phyloP scores from a whole-genome alignment of 345 rosid species.

The Sisymbrium irio region DNA sequence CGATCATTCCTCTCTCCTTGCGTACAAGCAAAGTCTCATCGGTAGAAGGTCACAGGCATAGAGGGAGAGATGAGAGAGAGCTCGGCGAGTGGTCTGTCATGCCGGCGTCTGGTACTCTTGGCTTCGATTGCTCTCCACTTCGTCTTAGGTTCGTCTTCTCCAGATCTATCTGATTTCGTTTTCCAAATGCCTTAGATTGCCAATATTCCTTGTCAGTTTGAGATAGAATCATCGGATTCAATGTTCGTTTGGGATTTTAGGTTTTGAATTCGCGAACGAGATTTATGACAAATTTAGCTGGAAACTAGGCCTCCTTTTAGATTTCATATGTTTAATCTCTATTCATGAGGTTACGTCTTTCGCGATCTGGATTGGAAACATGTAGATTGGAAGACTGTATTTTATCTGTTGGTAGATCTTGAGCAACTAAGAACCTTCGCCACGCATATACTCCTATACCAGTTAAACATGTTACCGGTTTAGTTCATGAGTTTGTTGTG shows the following conservation, averaged over 20 bases:
- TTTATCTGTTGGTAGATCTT: conserved; percentile 1
- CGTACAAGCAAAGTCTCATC: not conserved
- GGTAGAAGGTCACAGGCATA: not conserved
- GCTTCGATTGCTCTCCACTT: conserved; percentile 47
- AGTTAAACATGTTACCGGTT: not conserved
- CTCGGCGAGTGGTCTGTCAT: conserved; percentile 35
- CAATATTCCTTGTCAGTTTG: not conserved
- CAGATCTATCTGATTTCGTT: conserved; percentile 33
- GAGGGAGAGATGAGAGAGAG: conserved; percentile 40
- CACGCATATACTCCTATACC: not conserved
- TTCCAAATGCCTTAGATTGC: no score
- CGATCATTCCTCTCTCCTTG: conserved; percentile 11
- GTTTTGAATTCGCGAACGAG: not conserved
- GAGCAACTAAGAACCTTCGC: not conserved
- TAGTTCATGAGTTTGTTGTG: not conserved
- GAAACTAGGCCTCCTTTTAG: not conserved
- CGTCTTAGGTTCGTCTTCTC: conserved; percentile 50
- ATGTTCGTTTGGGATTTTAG: not conserved
- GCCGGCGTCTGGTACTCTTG: conserved; percentile 33
- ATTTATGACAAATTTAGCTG: conserved; percentile 16
- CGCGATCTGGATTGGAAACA: conserved; percentile 10
- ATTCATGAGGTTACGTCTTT: not conserved
- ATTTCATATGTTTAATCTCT: not conserved
- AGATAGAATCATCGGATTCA: conserved; percentile 5
- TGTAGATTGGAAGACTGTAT: not conserved